Evolutionary conservation across 1,284 basidiomycete species (phyloP).

Genomic region (Microbotryum intermedium): DNA sequence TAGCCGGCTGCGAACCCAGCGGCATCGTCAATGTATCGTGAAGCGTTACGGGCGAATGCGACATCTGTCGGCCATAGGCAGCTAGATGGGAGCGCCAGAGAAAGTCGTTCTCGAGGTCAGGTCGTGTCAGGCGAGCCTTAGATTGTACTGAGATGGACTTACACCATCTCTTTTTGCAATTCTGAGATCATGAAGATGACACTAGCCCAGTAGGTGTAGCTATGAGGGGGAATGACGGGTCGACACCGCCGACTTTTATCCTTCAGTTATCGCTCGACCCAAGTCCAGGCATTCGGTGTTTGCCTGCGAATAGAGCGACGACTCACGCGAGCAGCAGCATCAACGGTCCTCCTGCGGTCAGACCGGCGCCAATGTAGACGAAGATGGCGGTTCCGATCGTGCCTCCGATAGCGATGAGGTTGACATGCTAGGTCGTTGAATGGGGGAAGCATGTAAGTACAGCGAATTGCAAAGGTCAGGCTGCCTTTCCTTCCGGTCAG

Average conservation of each 20-base stretch:
- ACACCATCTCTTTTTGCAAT: conserved; percentile 23
- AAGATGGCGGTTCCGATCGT: conserved; percentile 4
- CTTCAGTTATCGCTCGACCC: neutral
- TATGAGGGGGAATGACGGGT: too few species aligned
- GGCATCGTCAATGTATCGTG: conserved; percentile 8
- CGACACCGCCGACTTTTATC: too few species aligned
- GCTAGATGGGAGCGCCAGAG: neutral
- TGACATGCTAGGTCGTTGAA: neutral
- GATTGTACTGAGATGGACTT: too few species aligned
- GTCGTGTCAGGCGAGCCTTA: too few species aligned
- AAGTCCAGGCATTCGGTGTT: neutral
- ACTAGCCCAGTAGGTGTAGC: neutral
- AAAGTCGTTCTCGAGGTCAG: too few species aligned
- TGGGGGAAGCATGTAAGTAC: too few species aligned
- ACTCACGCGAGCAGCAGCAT: neutral
- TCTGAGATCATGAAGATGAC: conserved; percentile 13
- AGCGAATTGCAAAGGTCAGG: too few species aligned
- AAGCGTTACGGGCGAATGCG: conserved; percentile 2
- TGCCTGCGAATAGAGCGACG: neutral
- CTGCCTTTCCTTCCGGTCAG: too few species aligned
- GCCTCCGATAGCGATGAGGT: neutral
- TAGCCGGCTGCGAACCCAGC: neutral
- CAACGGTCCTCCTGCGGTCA: neutral
- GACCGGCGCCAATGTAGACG: conserved; percentile 5
- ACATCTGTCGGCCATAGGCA: conserved; percentile 4